Base-by-base conservation (phyloP, 23 red algal species). In the Gracilariopsis chorda region DNA sequence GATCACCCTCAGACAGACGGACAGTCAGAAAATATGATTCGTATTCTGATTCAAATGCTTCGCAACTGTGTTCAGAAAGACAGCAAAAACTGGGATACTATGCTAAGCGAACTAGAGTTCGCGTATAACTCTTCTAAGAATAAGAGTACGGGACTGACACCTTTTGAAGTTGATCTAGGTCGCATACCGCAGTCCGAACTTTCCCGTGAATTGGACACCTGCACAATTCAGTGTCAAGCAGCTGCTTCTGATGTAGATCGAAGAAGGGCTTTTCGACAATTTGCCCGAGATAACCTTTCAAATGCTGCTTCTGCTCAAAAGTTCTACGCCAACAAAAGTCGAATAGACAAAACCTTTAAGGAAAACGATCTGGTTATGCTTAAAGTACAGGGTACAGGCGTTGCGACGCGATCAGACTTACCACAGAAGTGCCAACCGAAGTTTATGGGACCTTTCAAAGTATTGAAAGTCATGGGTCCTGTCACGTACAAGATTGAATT, bases 1-100 rank as follows among this genome's bases (percentile, higher is more conserved):
- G 64, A 72, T 48, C 82, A 86, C 41, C 82, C 82, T 23, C 61
- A 86, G 39, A 86, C 82, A 13, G 82, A 86, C 61, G 82, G 82
- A 4, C 82, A 86, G 41, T 86, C 82, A 51, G 82, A 83, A 33
- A 83, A 64, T 60, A 45, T 64, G 49, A 83, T 83, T 42, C 48
- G 57, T 17, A 83, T 52, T 35, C 29, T 86, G 7, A 30, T 71
- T n/a, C 45, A 51, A 32, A 73, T 86, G 44, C 61, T 86, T 16
- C 59, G 64, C 47, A 32, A 49, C 44, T 53, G 45, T 25, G 71
- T 86, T 72, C 62, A 86, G 51, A 13, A 51, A 41, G 34, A 68
- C 20, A 34, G 39, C 7, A 70, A 14, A 5, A 37, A 69, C 34
- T 86, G 59, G 82, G 35, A 53, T 55, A 72, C 40, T 25, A 72